Base-by-base conservation (phyloP, 352 stramenopile genomes). In the Globisporangium abappressorium region DNA sequence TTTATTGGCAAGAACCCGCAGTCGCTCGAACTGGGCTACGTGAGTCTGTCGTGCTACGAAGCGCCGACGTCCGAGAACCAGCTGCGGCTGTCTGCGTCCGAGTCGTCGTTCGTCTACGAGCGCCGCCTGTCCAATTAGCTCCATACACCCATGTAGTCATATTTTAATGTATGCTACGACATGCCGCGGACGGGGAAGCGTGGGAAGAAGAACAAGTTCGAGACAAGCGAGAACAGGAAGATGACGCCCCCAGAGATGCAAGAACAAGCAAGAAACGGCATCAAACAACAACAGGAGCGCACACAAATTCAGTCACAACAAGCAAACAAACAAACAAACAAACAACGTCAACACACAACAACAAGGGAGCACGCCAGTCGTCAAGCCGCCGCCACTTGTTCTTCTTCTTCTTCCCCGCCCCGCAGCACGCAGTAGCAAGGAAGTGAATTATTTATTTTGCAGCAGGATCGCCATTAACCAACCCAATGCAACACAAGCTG, bases 1-100 rank as follows among this genome's bases (percentile, higher is more conserved):
- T 92, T 92, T 63, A 81, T 90, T 34, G 84, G 84, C 70, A 90
- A 87, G 71, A 90, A 88, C 64, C 84, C 84, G n/a, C 83, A 81
- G 49, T 82, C 75, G 56, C 75, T 78, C 36, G 81, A 90, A 58
- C 70, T 83, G 5, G 84, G 84, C 33, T 92, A 92, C 67, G 84
- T 92, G 70, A 89, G 80, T 41, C 72, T 92, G 11, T 90, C 84
- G 55, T 74, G 74, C 61, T 92, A 92, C 70, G 81, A 92, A 59
- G 84, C 82, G 49, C 84, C 84, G 22, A 66, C 78, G 51, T 83
- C 61, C 38, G 75, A 80, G 66, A 66, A 68, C 49, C 71, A 72
- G 34, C 69, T 79, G 62, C 73, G 70, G 30, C 65, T 69, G 24
- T 69, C 64, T 11, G 55, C 64, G 8, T 69, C 64, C 36, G 62